Evolutionary conservation across 768 basidiomycete species (phyloP), one percentile per base, ranked within the genome.

Genomic region (Tremella fuciformis): DNA sequence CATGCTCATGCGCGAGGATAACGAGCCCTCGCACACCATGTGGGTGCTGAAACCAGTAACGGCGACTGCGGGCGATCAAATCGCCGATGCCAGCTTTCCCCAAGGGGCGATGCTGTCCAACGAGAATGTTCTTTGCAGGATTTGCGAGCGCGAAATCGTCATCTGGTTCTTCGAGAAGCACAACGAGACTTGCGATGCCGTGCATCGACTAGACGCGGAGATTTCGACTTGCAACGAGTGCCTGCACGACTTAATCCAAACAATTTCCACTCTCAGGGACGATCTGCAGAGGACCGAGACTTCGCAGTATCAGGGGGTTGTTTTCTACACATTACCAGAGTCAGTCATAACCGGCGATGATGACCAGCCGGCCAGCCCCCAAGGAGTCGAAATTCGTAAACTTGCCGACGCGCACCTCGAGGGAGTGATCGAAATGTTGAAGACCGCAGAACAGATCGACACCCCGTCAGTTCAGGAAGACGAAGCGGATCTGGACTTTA

Each of bases 81-180:
- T 56, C 19, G 55, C 64, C 26, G 67, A 74, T 3, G 65, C 70
- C 15, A 64, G 86, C 2, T 88, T 93, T 76, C 87, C 89, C 8
- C 80, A 81, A 15, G 71, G 68, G 44, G 83, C 85, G 19, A 85
- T 87, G 21, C 87, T 98, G 78, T 87, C 85, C 71, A 85, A 83
- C 22, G 85, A 89, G 59, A 85, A 83, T 25, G 89, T 98, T 51
- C 82, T 99, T 19, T 98, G 96, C 79, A 88, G 96, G 26, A 99
- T 99, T 62, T 99, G 96, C 81, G 96, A 99, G 78, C 86, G 88
- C 71, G 86, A 88, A 66, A 88, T 98, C 58, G 93, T 94, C 1
- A 89, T 94, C 61, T 99, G 96, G 96, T 99, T 92, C 80, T 99
- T 99, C 76, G 96, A 98, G 80, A 98, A 97, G 80, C 96, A 99